These are phyloP conservation scores for Mycena metata DNA, from an alignment of 768 basidiomycete species.

Conservation along the genomic window DNA sequence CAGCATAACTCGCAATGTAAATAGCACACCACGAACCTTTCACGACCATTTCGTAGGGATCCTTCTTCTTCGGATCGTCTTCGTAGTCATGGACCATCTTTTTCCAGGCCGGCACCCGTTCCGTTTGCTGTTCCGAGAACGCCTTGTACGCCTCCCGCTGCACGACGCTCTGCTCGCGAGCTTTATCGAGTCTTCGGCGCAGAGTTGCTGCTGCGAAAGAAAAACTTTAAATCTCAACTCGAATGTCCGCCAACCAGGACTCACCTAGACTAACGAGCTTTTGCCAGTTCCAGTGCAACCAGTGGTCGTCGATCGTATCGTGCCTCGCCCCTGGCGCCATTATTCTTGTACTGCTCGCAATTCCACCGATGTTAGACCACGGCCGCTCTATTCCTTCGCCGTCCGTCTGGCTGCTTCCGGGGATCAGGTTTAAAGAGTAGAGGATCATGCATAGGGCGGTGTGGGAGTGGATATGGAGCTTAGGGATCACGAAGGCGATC, in stretches of 20 bases:
- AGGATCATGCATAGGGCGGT: constrained; percentile 14
- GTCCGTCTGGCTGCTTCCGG: constrained; percentile 10
- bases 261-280: constrained; percentile 7
- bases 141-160: background rate
- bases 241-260: too few species aligned
- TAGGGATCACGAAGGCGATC: constrained; percentile 31
- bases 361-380: constrained; percentile 43
- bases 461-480: constrained; percentile 37
- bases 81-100: constrained; percentile 10
- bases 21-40: background rate
- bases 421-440: constrained; percentile 27
- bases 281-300: constrained; percentile 39
- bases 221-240: too few species aligned
- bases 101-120: constrained; percentile 7
- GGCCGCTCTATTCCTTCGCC: constrained; percentile 31
- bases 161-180: background rate
- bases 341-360: constrained; percentile 43
- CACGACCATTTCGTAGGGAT: constrained; percentile 1
- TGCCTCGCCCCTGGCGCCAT: constrained; percentile 45
- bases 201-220: background rate
- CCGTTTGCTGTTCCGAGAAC: background rate
- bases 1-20: too few species aligned
- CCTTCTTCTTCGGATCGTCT: background rate
- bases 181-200: background rate
- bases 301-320: constrained; percentile 43